These are phyloP conservation scores for Trypanosoma platydactyli DNA, from an alignment of 208 protist species.

Conservation along the genomic window DNA sequence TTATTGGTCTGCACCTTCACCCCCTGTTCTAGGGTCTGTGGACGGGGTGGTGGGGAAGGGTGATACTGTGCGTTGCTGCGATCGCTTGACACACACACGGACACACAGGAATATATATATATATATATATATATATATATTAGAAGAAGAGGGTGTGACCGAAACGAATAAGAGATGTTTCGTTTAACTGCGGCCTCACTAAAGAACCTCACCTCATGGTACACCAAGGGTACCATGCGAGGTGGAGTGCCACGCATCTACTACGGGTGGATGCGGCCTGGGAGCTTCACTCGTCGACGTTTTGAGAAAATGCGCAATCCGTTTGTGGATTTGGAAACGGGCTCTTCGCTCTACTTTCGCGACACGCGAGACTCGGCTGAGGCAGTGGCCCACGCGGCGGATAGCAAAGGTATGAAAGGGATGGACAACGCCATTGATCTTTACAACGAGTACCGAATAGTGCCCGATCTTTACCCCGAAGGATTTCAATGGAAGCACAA, in stretches of 20 bases:
- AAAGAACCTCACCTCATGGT: slow-evolving; percentile 88
- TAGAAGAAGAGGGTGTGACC: not conserved
- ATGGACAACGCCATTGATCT: slow-evolving; percentile 92
- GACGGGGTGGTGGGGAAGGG: too few relatives aligned
- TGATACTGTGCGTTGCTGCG: too few relatives aligned
- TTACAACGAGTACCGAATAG: slow-evolving; percentile 93
- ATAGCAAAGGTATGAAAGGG: slow-evolving; percentile 89
- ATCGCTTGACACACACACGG: not conserved
- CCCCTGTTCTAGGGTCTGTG: slow-evolving; percentile 18
- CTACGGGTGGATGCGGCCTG: slow-evolving; percentile 92
- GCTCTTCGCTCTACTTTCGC: slow-evolving; percentile 91
- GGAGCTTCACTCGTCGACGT: slow-evolving; percentile 85
- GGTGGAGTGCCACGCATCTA: slow-evolving; percentile 93
- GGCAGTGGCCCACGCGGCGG: slow-evolving; percentile 83
- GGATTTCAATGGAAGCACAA: slow-evolving; percentile 94
- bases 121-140: not conserved
- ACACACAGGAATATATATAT: slow-evolving; percentile 2
- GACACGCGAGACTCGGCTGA: slow-evolving; percentile 88
- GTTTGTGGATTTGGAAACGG: slow-evolving; percentile 92
- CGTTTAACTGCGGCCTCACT: slow-evolving; percentile 31
- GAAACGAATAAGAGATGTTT: slow-evolving; percentile 42
- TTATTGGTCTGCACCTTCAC: slow-evolving; percentile 6
- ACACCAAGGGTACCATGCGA: slow-evolving; percentile 89
- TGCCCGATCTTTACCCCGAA: slow-evolving; percentile 92
- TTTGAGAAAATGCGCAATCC: slow-evolving; percentile 95